Evolutionary conservation across 2,329 filamentous ascomycete species (phyloP), one percentile per base, ranked within the genome.

Genomic region (Aspergillus ibericus): DNA sequence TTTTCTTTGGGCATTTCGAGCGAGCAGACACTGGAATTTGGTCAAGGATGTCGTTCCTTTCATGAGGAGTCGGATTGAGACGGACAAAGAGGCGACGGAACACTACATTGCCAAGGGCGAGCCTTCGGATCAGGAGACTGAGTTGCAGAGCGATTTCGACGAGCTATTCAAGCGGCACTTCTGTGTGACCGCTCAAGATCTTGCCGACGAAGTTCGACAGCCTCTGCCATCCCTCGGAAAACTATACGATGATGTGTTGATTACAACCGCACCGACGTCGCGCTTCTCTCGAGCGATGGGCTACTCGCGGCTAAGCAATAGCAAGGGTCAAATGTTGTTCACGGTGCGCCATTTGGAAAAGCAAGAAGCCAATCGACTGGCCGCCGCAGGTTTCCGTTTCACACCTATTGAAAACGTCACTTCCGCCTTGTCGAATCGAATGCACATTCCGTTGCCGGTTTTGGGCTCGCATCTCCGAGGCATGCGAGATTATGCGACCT

Each of bases 1-100:
- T 1, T 96, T 95, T 74, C 86, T 92, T 51, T 96, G 92, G 92
- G 88, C 95, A 68, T 96, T 90, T 70, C 85, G 90, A 57, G 90
- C 91, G 2, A 91, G 90, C 6, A 83, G 87, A 59, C 89, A 92
- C 72, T 96, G 92, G 92, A 71, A 77, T 7, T 83, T 85, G 40
- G 82, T 96, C 25, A 81, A 81, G 55, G 84, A 86, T 46, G 79
- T 95, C 5, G 80, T 96, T 22, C 84, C 84, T 6, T 84, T 83
- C 42, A 96, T 96, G 88, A 83, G 83, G 55, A 81, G 81, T 38
- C 90, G 95, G 64, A 75, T 96, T n/a, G 77, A 82, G 44, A 75
- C 65, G 64, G 80, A 70, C 69, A 84, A 61, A 74, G 80, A 63
- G 34, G 70, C 77, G 51, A 75, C 80, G 58, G 61, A 77, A 80